Base-by-base conservation (phyloP, 331 rosid genomes). In the Malus hybrid region DNA sequence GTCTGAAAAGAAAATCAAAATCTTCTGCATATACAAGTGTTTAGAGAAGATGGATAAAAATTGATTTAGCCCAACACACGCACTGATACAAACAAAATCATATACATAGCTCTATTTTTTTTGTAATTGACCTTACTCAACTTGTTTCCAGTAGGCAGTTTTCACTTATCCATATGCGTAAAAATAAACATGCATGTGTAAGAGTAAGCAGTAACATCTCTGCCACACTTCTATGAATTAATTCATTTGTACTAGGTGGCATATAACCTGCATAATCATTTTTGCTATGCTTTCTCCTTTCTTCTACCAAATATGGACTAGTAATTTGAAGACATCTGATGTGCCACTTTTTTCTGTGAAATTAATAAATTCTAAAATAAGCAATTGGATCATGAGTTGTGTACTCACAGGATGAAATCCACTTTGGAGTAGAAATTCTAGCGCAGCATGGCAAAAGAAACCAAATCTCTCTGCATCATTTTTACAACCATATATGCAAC, bases 391-490 rank as follows among this genome's bases (percentile, higher is more conserved):
- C 10, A 62, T 14, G 39, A 62, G 61, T 34, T 32, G 72, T 46
- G 50, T 76, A 76, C 97, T 92, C 85, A 92, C 97, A 5, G 93
- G 97, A 78, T 87, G 89, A 80, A 73, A 88, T 84, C 93, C 97
- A 46, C 79, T 76, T 79, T 90, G 97, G 78, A 68, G 93, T 63
- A 94, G 89, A 86, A 89, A 94, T 74, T 92, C 97, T 65, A 92
- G 96, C 75, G 97, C 93, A 57, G 93, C 88, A 44, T 88, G 91
- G 80, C 96, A 88, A 73, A 92, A 92, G 80, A 90, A 92, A 63
- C 84, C 92, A 87, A 92, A 92, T 81, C 96, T 87, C 70, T 86
- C 86, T 7, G 83, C 88, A 75, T 92, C 97, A 83, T 92, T 87
- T 73, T 32, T 82, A 78, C 96, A 79, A 71, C 97, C 97, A 86